A percentile compares a stretch with the other conserved stretches of the same genome.
Conservation (phyloP, 495 filamentous ascomycete genomes). For the Penicillium soppii region DNA sequence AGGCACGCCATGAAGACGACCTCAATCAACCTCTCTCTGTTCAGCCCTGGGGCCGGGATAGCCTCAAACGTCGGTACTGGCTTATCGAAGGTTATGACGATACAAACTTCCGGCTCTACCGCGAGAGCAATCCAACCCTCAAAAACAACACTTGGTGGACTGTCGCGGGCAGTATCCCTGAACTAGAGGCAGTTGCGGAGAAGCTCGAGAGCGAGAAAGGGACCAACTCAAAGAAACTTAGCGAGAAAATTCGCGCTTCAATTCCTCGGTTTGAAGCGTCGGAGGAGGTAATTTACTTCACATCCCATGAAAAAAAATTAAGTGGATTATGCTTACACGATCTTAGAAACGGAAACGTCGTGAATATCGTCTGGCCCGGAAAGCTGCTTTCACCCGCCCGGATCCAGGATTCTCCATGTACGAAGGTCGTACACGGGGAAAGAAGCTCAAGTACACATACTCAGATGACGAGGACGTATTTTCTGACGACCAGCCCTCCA, state of each 20-base stretch:
- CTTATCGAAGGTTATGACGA: slow-evolving; percentile 93
- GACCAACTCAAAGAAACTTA: slow-evolving; percentile 72
- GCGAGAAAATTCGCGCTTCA: slow-evolving; percentile 72
- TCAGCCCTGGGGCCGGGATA: slow-evolving; percentile 91
- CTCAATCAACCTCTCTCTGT: slow-evolving; percentile 90
- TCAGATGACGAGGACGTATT: slow-evolving; percentile 84
- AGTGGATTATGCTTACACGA: slow-evolving; percentile 27
- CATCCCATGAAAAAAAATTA: background rate
- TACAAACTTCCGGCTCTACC: slow-evolving; percentile 89
- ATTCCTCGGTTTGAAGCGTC: slow-evolving; percentile 93
- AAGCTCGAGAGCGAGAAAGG: slow-evolving; percentile 77
- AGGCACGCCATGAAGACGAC: slow-evolving; percentile 84
- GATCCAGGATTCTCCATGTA: slow-evolving; percentile 90
- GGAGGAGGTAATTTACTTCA: slow-evolving; percentile 66
- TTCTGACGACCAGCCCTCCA: slow-evolving; percentile 64
- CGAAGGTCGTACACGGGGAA: slow-evolving; percentile 93
- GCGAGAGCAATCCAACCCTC: slow-evolving; percentile 82
- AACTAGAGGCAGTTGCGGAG: slow-evolving; percentile 69
- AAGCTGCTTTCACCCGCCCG: slow-evolving; percentile 83
- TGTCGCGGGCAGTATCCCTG: slow-evolving; percentile 86
- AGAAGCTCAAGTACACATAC: slow-evolving; percentile 93
- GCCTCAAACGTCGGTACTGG: slow-evolving; percentile 88
- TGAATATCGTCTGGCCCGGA: slow-evolving; percentile 84
- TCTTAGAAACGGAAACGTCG: slow-evolving; percentile 82
- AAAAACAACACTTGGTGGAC: slow-evolving; percentile 86